Percentiles rank a stretch among this genome's conserved stretches.
Evolutionary conservation across 108 stramenopile species (phyloP).

Genomic region (Fragilariopsis cylindrus): DNA sequence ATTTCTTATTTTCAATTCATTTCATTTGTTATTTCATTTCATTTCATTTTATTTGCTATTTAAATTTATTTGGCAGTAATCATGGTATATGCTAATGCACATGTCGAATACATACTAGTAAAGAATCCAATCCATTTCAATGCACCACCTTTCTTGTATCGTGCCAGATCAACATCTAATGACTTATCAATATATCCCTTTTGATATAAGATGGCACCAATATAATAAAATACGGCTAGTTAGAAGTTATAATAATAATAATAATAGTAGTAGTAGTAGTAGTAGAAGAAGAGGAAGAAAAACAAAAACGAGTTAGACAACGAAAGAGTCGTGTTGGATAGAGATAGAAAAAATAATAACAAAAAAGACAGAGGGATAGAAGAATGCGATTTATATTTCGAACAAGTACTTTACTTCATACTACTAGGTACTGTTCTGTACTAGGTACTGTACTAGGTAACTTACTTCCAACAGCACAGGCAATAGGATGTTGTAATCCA

Average conservation of each 20-base stretch:
- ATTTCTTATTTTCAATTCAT: no score
- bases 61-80: constrained; percentile 13
- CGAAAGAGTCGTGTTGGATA: background rate
- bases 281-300: background rate
- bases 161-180: constrained; percentile 68
- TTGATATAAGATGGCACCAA: constrained; percentile 57
- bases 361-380: background rate
- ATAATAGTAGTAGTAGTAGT: background rate
- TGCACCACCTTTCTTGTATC: constrained; percentile 60
- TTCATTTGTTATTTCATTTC: no score
- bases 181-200: constrained; percentile 68
- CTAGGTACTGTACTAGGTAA: background rate
- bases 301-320: constrained; percentile 15
- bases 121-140: constrained; percentile 76
- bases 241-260: background rate
- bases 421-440: background rate
- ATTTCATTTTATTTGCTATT: background rate
- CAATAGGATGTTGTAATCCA: constrained; percentile 76
- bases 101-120: constrained; percentile 16
- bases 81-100: constrained; percentile 21
- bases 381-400: background rate
- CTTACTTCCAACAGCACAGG: constrained; percentile 38
- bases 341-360: background rate
- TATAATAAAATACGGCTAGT: constrained; percentile 42
- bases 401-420: background rate